Percentiles rank a stretch among this genome's conserved stretches.
Evolutionary conservation across 768 basidiomycete species (phyloP).

Genomic region (Mrakia blollopis): DNA sequence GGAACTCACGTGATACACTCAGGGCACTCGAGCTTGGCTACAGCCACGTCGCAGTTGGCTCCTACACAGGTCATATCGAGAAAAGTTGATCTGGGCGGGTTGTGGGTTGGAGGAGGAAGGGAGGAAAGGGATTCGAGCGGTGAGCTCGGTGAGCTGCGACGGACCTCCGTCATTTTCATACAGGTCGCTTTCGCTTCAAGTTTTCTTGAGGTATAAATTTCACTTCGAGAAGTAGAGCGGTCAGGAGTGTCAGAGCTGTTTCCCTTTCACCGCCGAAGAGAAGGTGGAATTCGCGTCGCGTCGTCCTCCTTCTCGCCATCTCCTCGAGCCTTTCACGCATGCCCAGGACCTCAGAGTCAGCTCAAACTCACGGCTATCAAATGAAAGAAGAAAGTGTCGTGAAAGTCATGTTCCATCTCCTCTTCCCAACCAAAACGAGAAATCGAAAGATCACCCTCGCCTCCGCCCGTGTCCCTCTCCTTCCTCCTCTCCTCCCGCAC

Average conservation of each 20-base stretch:
- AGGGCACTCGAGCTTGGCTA: slow-evolving; percentile 75
- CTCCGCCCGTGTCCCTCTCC: neutral
- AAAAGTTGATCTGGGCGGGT: neutral
- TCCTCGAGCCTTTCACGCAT: too few relatives aligned
- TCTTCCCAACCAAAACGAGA: too few relatives aligned
- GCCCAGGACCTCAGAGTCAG: too few relatives aligned
- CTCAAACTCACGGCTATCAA: neutral
- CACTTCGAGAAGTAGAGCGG: too few relatives aligned
- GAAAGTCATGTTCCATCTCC: neutral
- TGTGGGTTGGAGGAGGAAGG: neutral
- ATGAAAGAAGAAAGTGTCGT: neutral
- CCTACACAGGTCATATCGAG: slow-evolving; percentile 31
- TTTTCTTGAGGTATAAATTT: too few relatives aligned
- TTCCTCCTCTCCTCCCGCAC: neutral
- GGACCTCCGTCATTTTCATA: neutral
- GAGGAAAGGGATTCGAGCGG: neutral
- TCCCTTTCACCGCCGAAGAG: too few relatives aligned
- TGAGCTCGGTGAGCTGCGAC: neutral
- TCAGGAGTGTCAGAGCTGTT: too few relatives aligned
- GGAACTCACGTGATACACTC: slow-evolving; percentile 78
- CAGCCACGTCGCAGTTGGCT: slow-evolving; percentile 17
- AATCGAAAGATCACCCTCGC: neutral
- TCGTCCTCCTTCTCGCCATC: too few relatives aligned
- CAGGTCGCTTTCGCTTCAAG: too few relatives aligned
- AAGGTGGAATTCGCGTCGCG: too few relatives aligned